phyloP scores from a whole-genome alignment of 768 basidiomycete species.

The Mycena venus region DNA sequence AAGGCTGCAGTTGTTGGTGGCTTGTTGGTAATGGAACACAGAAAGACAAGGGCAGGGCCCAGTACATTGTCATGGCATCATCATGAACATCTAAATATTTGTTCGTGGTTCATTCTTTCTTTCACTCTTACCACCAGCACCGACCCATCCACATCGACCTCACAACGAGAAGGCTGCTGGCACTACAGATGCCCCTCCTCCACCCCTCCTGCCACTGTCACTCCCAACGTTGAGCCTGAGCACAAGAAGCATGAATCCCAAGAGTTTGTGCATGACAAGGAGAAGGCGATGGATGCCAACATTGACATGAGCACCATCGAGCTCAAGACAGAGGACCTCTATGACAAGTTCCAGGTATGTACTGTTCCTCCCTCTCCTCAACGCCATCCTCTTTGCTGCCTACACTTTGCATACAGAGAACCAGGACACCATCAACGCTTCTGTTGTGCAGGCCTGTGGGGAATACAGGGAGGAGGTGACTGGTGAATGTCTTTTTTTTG shows the following conservation, averaged over 20 bases:
- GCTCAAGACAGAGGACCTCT: conserved; percentile 94
- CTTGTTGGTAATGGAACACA: too few species aligned
- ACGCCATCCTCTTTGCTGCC: conserved; percentile 93
- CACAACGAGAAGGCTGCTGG: too few species aligned
- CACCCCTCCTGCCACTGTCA: too few species aligned
- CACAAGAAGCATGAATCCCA: conserved; percentile 86
- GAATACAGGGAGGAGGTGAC: conserved; percentile 93
- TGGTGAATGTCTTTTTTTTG: conserved; percentile 43
- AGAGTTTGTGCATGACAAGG: conserved; percentile 83
- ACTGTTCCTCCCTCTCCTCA: neutral
- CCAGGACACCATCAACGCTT: conserved; percentile 96
- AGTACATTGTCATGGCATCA: too few species aligned
- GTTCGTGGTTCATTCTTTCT: too few species aligned
- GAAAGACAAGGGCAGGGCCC: too few species aligned
- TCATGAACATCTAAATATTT: too few species aligned
- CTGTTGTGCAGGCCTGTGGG: conserved; percentile 85
- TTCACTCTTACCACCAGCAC: too few species aligned
- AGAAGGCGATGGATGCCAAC: conserved; percentile 80
- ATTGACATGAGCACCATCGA: conserved; percentile 95
- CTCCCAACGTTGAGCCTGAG: too few species aligned
- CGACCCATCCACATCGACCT: too few species aligned
- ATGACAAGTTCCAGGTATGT: conserved; percentile 83
- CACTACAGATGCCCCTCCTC: too few species aligned
- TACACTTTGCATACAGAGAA: conserved; percentile 99
- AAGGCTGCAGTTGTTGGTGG: too few species aligned